phyloP scores from a whole-genome alignment of 2,329 filamentous ascomycete genomes.

The Paraphoma sp. region DNA sequence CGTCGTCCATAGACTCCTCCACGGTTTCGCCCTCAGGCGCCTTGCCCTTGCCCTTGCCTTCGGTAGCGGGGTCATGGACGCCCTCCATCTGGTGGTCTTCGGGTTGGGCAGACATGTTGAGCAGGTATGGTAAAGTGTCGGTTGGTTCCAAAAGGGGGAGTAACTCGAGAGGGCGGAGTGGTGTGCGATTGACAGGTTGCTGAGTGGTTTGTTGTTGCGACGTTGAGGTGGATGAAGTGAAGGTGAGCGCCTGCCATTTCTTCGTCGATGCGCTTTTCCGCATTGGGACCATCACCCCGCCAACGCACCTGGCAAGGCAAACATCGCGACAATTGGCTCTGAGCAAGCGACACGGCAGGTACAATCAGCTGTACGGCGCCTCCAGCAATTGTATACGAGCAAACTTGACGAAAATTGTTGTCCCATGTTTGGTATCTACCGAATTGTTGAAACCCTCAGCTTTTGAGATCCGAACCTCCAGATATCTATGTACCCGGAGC shows the following conservation, averaged over 20 bases:
- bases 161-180: background rate
- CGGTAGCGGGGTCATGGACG: constrained; percentile 51
- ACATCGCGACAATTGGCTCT: constrained; percentile 12
- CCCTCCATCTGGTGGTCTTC: constrained; percentile 48
- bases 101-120: constrained; percentile 41
- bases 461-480: background rate
- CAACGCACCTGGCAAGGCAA: constrained; percentile 25
- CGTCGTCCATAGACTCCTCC: constrained; percentile 77
- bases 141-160: constrained; percentile 4
- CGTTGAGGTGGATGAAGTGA: constrained; percentile 24
- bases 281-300: constrained; percentile 12
- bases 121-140: constrained; percentile 7
- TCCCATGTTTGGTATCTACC: background rate
- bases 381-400: no score
- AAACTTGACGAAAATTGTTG: background rate
- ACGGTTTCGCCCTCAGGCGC: constrained; percentile 66
- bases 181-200: constrained; percentile 19
- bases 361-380: background rate
- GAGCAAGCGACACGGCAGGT: background rate
- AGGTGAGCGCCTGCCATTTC: constrained; percentile 25
- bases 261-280: constrained; percentile 12
- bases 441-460: background rate
- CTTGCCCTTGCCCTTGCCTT: constrained; percentile 90
- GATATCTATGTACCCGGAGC: background rate
- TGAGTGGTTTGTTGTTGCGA: constrained; percentile 28